phyloP scores from a whole-genome alignment of 352 stramenopile species.

The Globisporangium abappressorium region DNA sequence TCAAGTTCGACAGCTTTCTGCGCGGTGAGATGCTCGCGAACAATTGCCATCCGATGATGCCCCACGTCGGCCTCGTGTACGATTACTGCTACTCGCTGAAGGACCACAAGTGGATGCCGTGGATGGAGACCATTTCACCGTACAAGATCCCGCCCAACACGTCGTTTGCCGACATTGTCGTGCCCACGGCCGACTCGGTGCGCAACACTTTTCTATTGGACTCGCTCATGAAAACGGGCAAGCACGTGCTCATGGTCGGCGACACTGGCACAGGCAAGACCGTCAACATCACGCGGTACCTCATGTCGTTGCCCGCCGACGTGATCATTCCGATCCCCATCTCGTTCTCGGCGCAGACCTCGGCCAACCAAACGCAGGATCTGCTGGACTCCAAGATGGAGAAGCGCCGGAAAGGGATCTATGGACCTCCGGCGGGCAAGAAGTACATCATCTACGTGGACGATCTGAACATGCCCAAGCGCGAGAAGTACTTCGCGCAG shows the following conservation, averaged over 20 bases:
- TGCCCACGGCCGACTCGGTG: conserved; percentile 92
- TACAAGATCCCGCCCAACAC: conserved; percentile 76
- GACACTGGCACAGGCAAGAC: conserved; percentile 95
- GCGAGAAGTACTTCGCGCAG: conserved; percentile 93
- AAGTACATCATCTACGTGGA: conserved; percentile 95
- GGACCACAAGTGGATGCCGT: conserved; percentile 89
- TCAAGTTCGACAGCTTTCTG: conserved; percentile 89
- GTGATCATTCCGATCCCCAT: conserved; percentile 90
- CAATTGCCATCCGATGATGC: conserved; percentile 55
- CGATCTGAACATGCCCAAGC: conserved; percentile 95
- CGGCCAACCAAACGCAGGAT: conserved; percentile 91
- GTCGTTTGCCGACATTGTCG: conserved; percentile 91
- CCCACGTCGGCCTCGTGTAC: conserved; percentile 74
- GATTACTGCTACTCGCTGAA: conserved; percentile 91
- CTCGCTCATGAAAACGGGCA: conserved; percentile 72
- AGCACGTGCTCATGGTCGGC: conserved; percentile 94
- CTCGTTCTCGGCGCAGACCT: conserved; percentile 92
- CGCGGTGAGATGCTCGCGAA: conserved; percentile 79
- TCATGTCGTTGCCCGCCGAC: conserved; percentile 84
- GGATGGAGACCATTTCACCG: conserved; percentile 91
- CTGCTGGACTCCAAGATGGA: conserved; percentile 92
- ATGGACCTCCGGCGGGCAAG: conserved; percentile 88
- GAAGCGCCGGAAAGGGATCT: conserved; percentile 91
- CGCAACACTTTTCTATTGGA: conserved; percentile 92
- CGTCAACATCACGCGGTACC: conserved; percentile 90